Base-by-base conservation (phyloP, 179 eudicot genomes). In the Beta macrorhiza region DNA sequence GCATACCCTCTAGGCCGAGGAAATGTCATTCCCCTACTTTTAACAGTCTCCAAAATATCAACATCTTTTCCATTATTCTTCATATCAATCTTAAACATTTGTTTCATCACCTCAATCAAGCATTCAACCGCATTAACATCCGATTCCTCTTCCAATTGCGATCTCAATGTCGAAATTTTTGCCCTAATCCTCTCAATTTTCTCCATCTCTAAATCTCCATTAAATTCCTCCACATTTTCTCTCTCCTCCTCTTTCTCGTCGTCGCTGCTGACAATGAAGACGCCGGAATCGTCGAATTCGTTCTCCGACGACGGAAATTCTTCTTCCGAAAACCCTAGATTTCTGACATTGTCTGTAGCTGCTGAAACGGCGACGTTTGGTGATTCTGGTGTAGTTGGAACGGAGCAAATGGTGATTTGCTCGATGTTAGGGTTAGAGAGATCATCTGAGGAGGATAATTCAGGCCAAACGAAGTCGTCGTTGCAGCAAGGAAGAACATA, bases 21-120 rank as follows among this genome's bases (percentile, higher is more conserved):
- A 55, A 74, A 74, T 32, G 77, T 25, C 47, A 74, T 74, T 22
- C 77, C 77, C 42, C 64, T 53, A 32, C 77, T n/a, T 29, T 53
- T 74, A 0, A 32, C 77, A 2, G 63, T 74, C 62, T 29, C 20
- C 63, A 74, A 29, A 14, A 74, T 25, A 74, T 74, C 77, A 74
- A 55, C 45, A 6, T 56, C 22, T 0, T 74, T 14, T 5, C 67
- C 67, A 62, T 62, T 62, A n/a, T 10, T n/a, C 55, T n/a, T 12
- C 29, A 49, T 22, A 44, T 70, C 16, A 51, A 0, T 20, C 17
- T 10, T 58, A 51, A 4, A 72, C 37, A 51, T 4, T 3, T 49
- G 15, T 12, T 51, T 49, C 22, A 72, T 7, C 37, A 72, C 8
- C 37, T 72, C 75, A n/a, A 49, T 51, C 1, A 72, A 72, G 19